phyloP scores from a whole-genome alignment of 2,329 filamentous ascomycete species.

The Sclerotinia glacialis region DNA sequence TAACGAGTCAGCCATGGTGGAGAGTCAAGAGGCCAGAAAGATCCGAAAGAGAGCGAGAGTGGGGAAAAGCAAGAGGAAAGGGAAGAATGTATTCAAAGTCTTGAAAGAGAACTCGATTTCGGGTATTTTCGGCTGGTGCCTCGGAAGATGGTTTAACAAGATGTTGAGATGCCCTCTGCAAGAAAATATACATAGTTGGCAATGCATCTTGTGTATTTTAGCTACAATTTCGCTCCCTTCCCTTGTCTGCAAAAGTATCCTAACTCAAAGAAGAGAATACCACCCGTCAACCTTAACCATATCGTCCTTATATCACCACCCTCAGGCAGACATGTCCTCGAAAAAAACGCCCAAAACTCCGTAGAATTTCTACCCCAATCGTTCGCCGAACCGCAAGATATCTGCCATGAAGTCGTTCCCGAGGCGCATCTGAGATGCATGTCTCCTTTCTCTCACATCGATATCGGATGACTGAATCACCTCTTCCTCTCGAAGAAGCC shows the following conservation, averaged over 20 bases:
- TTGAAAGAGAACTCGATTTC: not conserved
- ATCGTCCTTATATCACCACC: not conserved
- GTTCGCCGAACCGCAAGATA: not conserved
- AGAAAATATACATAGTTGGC: slow-evolving; percentile 6
- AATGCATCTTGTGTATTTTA: not conserved
- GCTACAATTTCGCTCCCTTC: not conserved
- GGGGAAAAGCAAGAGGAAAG: not conserved
- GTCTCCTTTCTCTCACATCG: not conserved
- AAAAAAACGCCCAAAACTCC: slow-evolving; percentile 18
- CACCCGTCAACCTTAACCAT: not conserved
- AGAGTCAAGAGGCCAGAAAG: not conserved
- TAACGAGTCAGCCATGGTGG: not conserved
- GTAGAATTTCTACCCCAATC: slow-evolving; percentile 4
- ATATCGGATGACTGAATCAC: slow-evolving; percentile 41
- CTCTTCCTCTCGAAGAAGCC: slow-evolving; percentile 89
- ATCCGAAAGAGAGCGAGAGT: not conserved
- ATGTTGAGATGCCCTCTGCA: slow-evolving; percentile 13
- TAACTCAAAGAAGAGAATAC: not conserved
- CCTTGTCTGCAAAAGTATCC: slow-evolving; percentile 4
- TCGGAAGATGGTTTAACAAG: not conserved
- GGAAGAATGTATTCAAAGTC: not conserved
- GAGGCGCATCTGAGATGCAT: slow-evolving; percentile 5
- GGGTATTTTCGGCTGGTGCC: not conserved
- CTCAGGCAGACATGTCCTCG: not conserved
- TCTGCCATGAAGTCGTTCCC: not conserved